Conservation (phyloP, 768 basidiomycete species). For the Leucosporidium yakuticum region DNA sequence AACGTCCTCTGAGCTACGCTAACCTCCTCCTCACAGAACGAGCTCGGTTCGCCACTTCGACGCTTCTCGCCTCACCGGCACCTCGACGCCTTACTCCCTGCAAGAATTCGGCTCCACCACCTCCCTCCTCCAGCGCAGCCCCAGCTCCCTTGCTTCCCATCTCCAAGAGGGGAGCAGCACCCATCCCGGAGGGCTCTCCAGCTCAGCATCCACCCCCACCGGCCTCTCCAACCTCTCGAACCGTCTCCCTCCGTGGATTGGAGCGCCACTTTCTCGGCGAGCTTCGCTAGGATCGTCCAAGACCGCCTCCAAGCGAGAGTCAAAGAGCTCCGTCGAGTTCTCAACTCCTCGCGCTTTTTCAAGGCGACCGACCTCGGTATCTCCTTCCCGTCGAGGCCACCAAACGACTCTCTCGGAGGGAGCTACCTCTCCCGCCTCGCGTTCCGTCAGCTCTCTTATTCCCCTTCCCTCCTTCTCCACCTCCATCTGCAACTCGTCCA, state of each 20-base stretch:
- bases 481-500: too few species aligned
- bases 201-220: not conserved
- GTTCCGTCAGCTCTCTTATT: too few species aligned
- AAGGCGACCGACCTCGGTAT: not conserved
- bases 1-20: not conserved
- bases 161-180: not conserved
- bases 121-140: not conserved
- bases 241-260: constrained; percentile 9
- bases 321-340: constrained; percentile 16
- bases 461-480: too few species aligned
- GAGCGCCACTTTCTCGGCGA: constrained; percentile 15
- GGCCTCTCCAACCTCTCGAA: constrained; percentile 17
- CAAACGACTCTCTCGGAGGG: not conserved
- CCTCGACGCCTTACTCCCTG: not conserved
- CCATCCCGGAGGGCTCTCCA: not conserved
- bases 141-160: not conserved
- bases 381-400: constrained; percentile 1
- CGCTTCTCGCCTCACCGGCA: constrained; percentile 7
- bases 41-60: constrained; percentile 36
- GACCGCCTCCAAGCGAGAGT: constrained; percentile 4
- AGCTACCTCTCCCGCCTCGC: not conserved
- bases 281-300: constrained; percentile 20
- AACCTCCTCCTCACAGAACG: constrained; percentile 6
- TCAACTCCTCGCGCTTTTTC: not conserved
- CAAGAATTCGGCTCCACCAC: constrained; percentile 10